Evolutionary conservation across 164 flowering plant genomes (phyloP).

Genomic region (Amborella trichopoda): DNA sequence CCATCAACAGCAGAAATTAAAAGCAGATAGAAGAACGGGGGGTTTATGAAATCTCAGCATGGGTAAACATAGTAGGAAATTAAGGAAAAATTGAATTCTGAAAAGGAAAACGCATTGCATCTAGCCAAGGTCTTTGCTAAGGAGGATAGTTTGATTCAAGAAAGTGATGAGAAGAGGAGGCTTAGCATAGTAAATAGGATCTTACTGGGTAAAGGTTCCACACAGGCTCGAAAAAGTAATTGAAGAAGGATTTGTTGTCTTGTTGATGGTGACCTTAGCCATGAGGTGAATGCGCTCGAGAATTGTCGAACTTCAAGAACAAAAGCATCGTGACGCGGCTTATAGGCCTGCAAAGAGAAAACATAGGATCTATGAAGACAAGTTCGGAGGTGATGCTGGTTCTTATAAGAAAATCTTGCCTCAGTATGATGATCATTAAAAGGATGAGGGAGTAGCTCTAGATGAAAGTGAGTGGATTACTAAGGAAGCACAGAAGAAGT

Average conservation of each 20-base stretch:
- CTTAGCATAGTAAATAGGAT: constrained; percentile 32
- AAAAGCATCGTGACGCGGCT: constrained; percentile 77
- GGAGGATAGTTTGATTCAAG: constrained; percentile 74
- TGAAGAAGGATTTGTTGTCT: constrained; percentile 96
- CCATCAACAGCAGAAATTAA: constrained; percentile 75
- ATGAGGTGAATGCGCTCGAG: constrained; percentile 91
- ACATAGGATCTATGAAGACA: constrained; percentile 66
- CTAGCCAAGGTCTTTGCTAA: constrained; percentile 74
- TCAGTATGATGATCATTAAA: constrained; percentile 80
- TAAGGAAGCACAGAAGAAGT: constrained; percentile 84
- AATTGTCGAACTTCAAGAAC: constrained; percentile 97
- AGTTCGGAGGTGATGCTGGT: constrained; percentile 62
- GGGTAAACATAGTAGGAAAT: constrained; percentile 75
- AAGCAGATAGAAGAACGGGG: constrained; percentile 40
- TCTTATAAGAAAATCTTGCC: constrained; percentile 80
- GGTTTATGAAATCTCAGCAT: constrained; percentile 54
- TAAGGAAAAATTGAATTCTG: constrained; percentile 47
- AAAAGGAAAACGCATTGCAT: constrained; percentile 65
- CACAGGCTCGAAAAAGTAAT: constrained; percentile 93
- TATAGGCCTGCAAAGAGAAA: constrained; percentile 83
- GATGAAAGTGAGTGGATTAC: constrained; percentile 74
- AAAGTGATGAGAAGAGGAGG: constrained; percentile 47
- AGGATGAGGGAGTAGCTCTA: constrained; percentile 73
- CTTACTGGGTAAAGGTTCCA: constrained; percentile 88
- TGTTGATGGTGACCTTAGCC: constrained; percentile 67